Evolutionary conservation across 83 land plant genomes (phyloP).

Genomic region (Isoetes engelmannii): DNA sequence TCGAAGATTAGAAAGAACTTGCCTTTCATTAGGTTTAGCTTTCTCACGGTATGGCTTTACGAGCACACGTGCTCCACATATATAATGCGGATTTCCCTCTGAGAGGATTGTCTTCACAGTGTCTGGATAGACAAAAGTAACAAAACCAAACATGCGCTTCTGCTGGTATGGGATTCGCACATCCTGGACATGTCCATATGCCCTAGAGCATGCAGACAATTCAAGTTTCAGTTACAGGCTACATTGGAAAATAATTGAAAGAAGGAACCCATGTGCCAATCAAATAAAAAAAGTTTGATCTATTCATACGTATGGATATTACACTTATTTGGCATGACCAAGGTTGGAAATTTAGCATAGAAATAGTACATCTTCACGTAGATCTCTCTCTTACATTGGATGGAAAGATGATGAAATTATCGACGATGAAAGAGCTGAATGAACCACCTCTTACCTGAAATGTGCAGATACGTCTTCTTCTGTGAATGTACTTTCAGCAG

Average conservation of each 20-base stretch:
- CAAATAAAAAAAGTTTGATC: not conserved
- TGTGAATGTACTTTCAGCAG: conserved; percentile 14
- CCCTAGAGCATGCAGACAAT: not conserved
- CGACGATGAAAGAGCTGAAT: too few relatives aligned
- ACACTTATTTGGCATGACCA: not conserved
- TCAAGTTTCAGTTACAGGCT: not conserved
- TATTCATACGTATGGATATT: not conserved
- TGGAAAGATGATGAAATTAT: not conserved
- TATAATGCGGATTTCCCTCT: conserved; percentile 66
- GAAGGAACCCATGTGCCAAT: not conserved
- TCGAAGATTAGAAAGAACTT: not conserved
- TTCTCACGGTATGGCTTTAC: conserved; percentile 65
- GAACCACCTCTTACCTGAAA: conserved; percentile 4
- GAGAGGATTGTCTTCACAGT: conserved; percentile 10
- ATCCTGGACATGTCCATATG: conserved; percentile 16
- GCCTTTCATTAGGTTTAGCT: conserved; percentile 7
- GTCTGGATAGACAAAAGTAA: conserved; percentile 7
- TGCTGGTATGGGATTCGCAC: conserved; percentile 17
- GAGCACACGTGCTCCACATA: conserved; percentile 78
- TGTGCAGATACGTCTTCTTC: conserved; percentile 12
- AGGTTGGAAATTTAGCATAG: not conserved
- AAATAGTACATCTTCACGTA: not conserved
- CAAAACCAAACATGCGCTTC: conserved; percentile 16
- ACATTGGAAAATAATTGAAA: not conserved
- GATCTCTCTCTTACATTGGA: not conserved